Evolutionary conservation across 2,329 filamentous ascomycete species (phyloP), one percentile per base, ranked within the genome.

Genomic region (Ophiocordyceps polyrhachis-furcata): DNA sequence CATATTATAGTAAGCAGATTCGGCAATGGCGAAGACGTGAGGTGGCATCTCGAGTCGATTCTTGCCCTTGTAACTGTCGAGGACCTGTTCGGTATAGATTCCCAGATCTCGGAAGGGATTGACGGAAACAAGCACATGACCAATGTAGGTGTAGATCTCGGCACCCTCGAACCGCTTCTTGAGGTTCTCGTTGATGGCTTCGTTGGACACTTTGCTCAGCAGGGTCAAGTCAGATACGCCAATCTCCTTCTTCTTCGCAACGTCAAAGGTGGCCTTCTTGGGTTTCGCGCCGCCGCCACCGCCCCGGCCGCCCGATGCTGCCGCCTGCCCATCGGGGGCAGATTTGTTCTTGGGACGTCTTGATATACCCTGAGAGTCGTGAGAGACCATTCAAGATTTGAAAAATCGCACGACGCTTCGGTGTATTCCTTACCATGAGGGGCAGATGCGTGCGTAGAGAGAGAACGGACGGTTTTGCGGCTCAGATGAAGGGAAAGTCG

Each of bases 81-180:
- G 76, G 47, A 96, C 87, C 57, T 81, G 69, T 53, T 96, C 89
- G 62, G 89, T 96, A 67, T 98, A 98, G 67, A 98, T 96, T 46
- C 91, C 91, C 68, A 94, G 73, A 60, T 98, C 91, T 60, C 86
- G 80, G 65, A 98, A 98, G 32, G 91, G 91, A 64, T 98, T 98
- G 62, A 98, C 91, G 37, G 91, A 96, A 54, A 98, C 91, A 73
- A 98, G 66, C 64, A 98, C 91, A 81, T 96, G 89, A 68, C 91
- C 91, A 62, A 98, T 98, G 65, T 98, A 98, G 58, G 91, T 98
- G 69, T 98, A 98, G 62, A 98, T 98, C 67, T 98, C 89, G 62
- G 74, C 81, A 71, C 89, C 88, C 61, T 96, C 86, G 64, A 98
- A 98, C 49, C 91, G 80, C 70, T 96, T 93, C 73, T 95, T 94